Base-by-base conservation (phyloP, 345 rosid species). In the Linum trigynum region DNA sequence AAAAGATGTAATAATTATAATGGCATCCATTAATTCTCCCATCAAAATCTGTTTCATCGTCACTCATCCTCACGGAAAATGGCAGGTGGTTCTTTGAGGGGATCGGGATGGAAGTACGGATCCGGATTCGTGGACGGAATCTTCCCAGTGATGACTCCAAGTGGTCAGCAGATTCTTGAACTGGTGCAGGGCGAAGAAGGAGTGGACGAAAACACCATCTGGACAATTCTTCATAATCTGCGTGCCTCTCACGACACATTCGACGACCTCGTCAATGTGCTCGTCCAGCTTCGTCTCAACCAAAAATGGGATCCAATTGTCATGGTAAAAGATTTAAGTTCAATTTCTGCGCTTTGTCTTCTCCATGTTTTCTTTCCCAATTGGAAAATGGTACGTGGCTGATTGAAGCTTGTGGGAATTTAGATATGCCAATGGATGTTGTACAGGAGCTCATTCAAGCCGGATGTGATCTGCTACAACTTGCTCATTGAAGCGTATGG, bases 51-150 rank as follows among this genome's bases (percentile, higher is more conserved):
- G 41, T 37, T 17, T 10, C 17, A 4, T 39, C 6, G 3, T 7
- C 7, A 8, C 23, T 38, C 8, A 38, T 38, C 16, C 15, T 57
- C 37, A 0, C 17, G 61, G 3, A 2, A 3, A 57, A 57, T 16
- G 68, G 67, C 71, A 92, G 98, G 92, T 76, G 96, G 98, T 38
- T 79, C 95, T 71, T 80, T 92, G 69, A 89, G 88, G 38, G 95
- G 98, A 36, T 67, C 79, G 74, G 98, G 98, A 73, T 89, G 96
- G 98, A 89, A 92, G 71, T 92, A 92, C 37, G 96, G 96, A 37
- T 92, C 98, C 7, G 96, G 96, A 3, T 92, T 92, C 68, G 98
- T 89, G 0, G 96, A 92, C 80, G 96, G 96, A 56, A 81, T 92
- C 16, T 92, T 92, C 78, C 96, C 96, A 2, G 98, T 92, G 38